These are phyloP conservation scores for Salvia sclarea DNA, from an alignment of 305 asterid genomes.

Conservation along the genomic window DNA sequence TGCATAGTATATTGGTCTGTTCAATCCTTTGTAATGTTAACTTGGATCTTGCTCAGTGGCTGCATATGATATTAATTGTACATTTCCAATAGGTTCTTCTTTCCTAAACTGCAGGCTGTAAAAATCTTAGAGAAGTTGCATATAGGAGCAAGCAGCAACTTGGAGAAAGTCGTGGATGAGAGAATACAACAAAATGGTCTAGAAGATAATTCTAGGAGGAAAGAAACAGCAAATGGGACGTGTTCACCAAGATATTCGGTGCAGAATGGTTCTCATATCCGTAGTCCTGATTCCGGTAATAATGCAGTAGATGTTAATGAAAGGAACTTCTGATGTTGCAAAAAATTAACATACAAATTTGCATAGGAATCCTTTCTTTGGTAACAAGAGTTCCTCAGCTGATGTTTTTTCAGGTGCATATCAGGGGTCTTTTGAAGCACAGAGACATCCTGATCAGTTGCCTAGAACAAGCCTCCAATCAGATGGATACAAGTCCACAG, in stretches of 20 bases:
- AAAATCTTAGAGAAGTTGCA: slow-evolving; percentile 53
- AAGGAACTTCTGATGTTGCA: slow-evolving; percentile 20
- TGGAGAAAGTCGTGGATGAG: slow-evolving; percentile 33
- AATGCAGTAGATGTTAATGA: slow-evolving; percentile 20
- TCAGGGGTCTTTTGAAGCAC: slow-evolving; percentile 27
- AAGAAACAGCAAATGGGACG: slow-evolving; percentile 28
- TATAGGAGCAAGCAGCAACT: slow-evolving; percentile 36
- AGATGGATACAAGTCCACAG: slow-evolving; percentile 11
- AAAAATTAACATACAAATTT: slow-evolving; percentile 13
- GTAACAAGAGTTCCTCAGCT: slow-evolving; percentile 11
- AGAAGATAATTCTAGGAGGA: slow-evolving; percentile 33
- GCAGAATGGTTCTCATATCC: slow-evolving; percentile 20
- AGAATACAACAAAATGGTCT: slow-evolving; percentile 31
- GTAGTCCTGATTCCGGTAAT: slow-evolving; percentile 25
- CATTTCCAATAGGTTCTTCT: slow-evolving; percentile 14
- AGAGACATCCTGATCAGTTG: slow-evolving; percentile 28
- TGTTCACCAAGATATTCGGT: slow-evolving; percentile 28
- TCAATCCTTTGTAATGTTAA: neutral
- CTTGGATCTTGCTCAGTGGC: neutral
- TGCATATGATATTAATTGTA: neutral
- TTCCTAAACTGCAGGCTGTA: slow-evolving; percentile 39
- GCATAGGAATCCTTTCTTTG: slow-evolving; percentile 10
- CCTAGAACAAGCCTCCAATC: slow-evolving; percentile 29
- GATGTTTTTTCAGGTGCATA: slow-evolving; percentile 23
- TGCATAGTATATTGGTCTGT: neutral